Evolutionary conservation across 2,329 filamentous ascomycete genomes (phyloP), one percentile per base, ranked within the genome.

Genomic region (Pezicula rhizophila): DNA sequence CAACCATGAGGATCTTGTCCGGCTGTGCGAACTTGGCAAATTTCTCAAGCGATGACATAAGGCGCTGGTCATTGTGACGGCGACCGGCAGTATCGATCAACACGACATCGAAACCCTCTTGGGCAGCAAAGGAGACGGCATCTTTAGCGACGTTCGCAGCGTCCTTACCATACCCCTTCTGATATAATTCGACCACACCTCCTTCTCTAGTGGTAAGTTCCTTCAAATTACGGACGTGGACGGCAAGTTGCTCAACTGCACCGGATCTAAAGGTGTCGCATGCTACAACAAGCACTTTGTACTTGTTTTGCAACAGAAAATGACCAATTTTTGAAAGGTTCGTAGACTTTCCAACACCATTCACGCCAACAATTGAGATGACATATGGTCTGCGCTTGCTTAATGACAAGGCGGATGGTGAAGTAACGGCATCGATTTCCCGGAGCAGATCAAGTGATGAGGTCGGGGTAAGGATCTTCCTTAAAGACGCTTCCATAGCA

Each of bases 1-100:
- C 54, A 82, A 99, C 93, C 91, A 99, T 97, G 65, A 99, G 82
- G 56, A 99, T 96, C 76, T 99, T 97, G 70, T 99, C 92, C 1
- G 95, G 95, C 56, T 92, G 82, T 1, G 93, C 93, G 60, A 97
- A 87, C 66, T 96, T 95, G 54, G 89, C 92, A 66, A 99, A 99
- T 65, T 97, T 99, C 69, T 97, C 93, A 33, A 99, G 77, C 3
- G 87, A 92, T 11, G 88, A 93, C 95, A 99, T 99, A 53, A 99
- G 80, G 7, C 93, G 83, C 66, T 90, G 83, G 68, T 99, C 93
- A 63, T 99, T 99, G 71, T 99, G 93, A 42, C 93, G 80, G 18
- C 93, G 84, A 5, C 93, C 93, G 1, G 93, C 93, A 0, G 93
- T 99, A 66, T 99, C 93, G 60, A 99, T 96, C 50, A 99, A 78